Conservation (phyloP, 768 basidiomycete species). For the Agrocybe pediades region DNA sequence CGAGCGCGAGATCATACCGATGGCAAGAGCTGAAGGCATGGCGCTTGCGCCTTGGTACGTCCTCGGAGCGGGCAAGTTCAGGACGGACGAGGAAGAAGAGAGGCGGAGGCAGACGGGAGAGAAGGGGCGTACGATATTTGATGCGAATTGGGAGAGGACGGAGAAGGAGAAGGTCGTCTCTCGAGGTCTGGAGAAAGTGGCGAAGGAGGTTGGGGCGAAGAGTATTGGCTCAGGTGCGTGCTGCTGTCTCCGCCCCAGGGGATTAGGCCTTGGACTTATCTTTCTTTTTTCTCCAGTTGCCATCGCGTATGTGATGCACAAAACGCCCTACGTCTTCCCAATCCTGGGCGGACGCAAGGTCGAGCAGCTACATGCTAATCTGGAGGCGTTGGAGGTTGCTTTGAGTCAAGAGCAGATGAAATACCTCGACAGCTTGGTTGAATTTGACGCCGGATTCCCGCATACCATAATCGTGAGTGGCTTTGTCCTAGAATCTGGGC, state of each 20-base stretch:
- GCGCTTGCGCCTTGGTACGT: constrained; percentile 37
- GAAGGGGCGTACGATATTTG: constrained; percentile 35
- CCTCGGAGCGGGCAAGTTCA: constrained; percentile 44
- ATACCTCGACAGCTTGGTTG: constrained; percentile 42
- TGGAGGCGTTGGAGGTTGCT: constrained; percentile 50
- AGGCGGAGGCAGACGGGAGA: constrained; percentile 31
- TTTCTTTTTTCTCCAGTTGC: constrained; percentile 35
- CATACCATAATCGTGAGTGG: constrained; percentile 30
- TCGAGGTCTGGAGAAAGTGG: constrained; percentile 50
- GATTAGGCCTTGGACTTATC: not conserved
- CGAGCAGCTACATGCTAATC: constrained; percentile 51
- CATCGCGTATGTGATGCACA: constrained; percentile 58
- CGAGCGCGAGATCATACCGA: constrained; percentile 57
- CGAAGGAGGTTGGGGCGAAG: constrained; percentile 48
- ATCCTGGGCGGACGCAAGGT: constrained; percentile 54
- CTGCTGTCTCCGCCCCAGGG: too few relatives aligned
- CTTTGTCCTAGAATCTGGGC: too few relatives aligned
- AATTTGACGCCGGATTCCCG: constrained; percentile 52
- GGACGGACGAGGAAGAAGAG: constrained; percentile 50
- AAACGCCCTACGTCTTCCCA: constrained; percentile 55
- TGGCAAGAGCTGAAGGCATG: constrained; percentile 39
- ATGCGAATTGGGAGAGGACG: constrained; percentile 44
- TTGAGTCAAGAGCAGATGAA: constrained; percentile 49
- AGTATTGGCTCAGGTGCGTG: constrained; percentile 44
- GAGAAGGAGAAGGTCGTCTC: constrained; percentile 44